Evolutionary conservation across 106 monocot genomes (phyloP), one percentile per base, ranked within the genome.

Genomic region (Amphibolis antarctica): DNA sequence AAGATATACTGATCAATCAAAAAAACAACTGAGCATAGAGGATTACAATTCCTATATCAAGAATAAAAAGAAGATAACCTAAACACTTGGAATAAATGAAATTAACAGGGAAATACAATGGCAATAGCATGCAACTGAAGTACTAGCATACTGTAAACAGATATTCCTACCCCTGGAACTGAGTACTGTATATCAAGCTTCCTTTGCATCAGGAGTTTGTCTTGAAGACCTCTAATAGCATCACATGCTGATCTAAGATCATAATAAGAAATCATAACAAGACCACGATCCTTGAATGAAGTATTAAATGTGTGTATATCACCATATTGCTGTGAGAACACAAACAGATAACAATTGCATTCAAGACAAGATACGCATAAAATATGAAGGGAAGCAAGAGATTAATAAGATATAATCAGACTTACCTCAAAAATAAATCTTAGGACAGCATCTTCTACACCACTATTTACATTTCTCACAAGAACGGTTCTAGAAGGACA

Each of bases 381-480:
- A 4, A 7, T 20, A 46, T 45, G 12, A 59, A 55, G 46, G 44
- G 24, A 22, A 31, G 14, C 59, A 4, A 60, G 46, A 6, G 23
- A 15, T 12, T 11, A 53, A 42, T 3, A 63, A 23, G 7, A 56
- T 23, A 19, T 10, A 17, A 29, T 4, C 7, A 58, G n/a, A 63
- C 24, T 15, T 68, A 92, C 92, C 92, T 92, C 84, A 69, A 92
- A 92, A 57, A 92, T 65, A 66, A 46, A 44, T 48, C 66, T 72
- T 17, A 92, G 59, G 52, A 84, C 92, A n/a, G 70, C 62, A 74
- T 92, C 92, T 13, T 88, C 80, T 28, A 92, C 65, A 68, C 78
- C 78, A 53, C 92, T 81, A 55, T 84, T 84, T 55, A 92, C 86
- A 51, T 92, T 92, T 77, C 82, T 77, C 28, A 92, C 84, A 69